Evolutionary conservation across 2,329 filamentous ascomycete genomes (phyloP).

Genomic region (Eutypa lata): DNA sequence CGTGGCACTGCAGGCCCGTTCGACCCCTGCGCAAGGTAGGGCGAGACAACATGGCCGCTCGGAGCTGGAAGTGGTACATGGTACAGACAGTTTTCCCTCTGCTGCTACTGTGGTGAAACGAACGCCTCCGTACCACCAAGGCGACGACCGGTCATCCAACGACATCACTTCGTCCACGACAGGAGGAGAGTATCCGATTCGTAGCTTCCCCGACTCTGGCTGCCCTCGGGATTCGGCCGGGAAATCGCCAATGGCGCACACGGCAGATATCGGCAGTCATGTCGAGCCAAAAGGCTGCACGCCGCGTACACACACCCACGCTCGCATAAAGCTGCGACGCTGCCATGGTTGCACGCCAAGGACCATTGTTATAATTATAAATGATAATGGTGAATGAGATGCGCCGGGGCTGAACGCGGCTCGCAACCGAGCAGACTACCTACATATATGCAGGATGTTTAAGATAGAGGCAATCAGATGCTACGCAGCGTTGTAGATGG

Average conservation of each 20-base stretch:
- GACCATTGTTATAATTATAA: neutral
- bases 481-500: too few relatives aligned
- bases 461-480: too few relatives aligned
- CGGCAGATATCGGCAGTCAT: conserved; percentile 1
- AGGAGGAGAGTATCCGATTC: conserved; percentile 23
- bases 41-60: conserved; percentile 22
- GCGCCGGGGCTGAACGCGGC: neutral
- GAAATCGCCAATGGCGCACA: neutral
- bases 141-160: conserved; percentile 19
- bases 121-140: conserved; percentile 22
- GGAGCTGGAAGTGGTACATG: conserved; percentile 21
- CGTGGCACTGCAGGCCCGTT: conserved; percentile 22
- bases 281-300: neutral
- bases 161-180: conserved; percentile 11
- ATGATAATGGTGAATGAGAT: neutral
- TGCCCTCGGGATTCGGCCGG: neutral
- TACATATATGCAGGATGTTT: too few relatives aligned
- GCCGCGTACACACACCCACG: neutral
- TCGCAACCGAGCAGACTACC: neutral
- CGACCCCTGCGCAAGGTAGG: conserved; percentile 19
- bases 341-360: neutral
- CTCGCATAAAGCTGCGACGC: conserved; percentile 4
- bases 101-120: conserved; percentile 26
- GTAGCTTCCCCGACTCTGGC: conserved; percentile 7
- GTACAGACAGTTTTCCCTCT: conserved; percentile 14